Evolutionary conservation across 768 basidiomycete genomes (phyloP), one percentile per base, ranked within the genome.

Genomic region (Amyloporia xantha): DNA sequence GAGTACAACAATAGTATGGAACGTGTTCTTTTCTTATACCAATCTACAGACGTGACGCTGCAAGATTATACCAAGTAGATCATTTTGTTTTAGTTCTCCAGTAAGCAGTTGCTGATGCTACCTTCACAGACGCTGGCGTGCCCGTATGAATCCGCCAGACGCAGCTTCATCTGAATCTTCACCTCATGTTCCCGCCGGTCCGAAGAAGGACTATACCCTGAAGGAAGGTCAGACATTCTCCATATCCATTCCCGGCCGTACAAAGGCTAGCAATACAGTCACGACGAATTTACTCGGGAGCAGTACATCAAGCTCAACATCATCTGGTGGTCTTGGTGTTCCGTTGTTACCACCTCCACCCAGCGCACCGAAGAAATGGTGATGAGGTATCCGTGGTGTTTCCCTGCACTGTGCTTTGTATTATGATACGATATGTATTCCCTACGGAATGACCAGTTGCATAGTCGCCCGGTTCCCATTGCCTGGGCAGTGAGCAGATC

Each of bases 211-310:
- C 57, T 96, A 92, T 66, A 87, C 86, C 33, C 68, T 97, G 57
- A 96, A 95, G 65, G 91, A 92, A 57, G 93, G 93, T 7, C 90
- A 97, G 64, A 96, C 93, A 0, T 94, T 97, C 65, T 84, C 86
- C 4, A 95, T 97, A 55, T 71, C 79, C 27, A 90, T 96, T 51
- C 94, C 93, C 5, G 91, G 92, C n/a, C 80, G 84, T 46, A 69
- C 65, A 48, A 76, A 75, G 62, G 51, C 67, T 15, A 53, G 66
- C 5, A 67, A 61, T 36, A 59, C 62, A 12, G 56, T 65, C 27
- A 54, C 63, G 17, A 70, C 66, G 41, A 68, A 59, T 28, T 55
- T 66, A 4, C 48, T 65, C 10, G 65, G 60, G 19, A 50, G 61
- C 7, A 52, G 51, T 27, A 26, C 52, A 15, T 26, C 39, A 5